Base-by-base conservation (phyloP, 2,329 filamentous ascomycete species). In the Cladorrhinum sp. region DNA sequence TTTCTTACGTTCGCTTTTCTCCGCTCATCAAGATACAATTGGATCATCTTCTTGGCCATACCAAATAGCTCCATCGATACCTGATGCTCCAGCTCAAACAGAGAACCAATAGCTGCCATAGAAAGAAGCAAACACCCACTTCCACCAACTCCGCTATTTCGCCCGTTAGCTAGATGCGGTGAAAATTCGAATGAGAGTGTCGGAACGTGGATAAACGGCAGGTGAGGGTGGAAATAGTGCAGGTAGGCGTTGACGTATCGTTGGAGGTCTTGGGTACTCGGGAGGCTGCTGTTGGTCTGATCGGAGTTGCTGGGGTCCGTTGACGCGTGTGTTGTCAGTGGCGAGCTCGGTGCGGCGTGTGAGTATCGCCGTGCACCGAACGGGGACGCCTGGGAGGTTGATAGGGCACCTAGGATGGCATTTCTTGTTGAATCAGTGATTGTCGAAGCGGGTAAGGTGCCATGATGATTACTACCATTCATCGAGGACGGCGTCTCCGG, bases 31-130 rank as follows among this genome's bases (percentile, higher is more conserved):
- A 99, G 84, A 72, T 96, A 96, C 63, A 93, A 81, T 65, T 94
- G 88, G 61, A 98, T 96, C 88, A 96, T 92, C 76, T 92, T 96
- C 79, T 97, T 97, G 54, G 93, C 91, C 72, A 92, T 89, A 67
- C 96, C 91, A 70, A 97, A 97, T 7, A 99, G 77, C 52, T 96
- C 90, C 72, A 89, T 90, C 23, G 93, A 96, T 59, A 89, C 84
- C 26, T 82, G 81, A 61, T 88, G 86, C 62, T 98, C 93, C 71
- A 88, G 86, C 76, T 97, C 94, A 75, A 96, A 97, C 42, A 97
- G 79, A 36, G 79, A 77, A 57, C 79, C 79, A 60, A 84, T 83
- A n/a, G 92, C 90, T 52, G 91, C 90, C 88, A 96, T 95, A 3
- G 90, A 92, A 30, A 96, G 81, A 62, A 95, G 87, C 60, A 96